Base-by-base conservation (phyloP, 768 basidiomycete species). In the Coprinopsis strossmayeri region DNA sequence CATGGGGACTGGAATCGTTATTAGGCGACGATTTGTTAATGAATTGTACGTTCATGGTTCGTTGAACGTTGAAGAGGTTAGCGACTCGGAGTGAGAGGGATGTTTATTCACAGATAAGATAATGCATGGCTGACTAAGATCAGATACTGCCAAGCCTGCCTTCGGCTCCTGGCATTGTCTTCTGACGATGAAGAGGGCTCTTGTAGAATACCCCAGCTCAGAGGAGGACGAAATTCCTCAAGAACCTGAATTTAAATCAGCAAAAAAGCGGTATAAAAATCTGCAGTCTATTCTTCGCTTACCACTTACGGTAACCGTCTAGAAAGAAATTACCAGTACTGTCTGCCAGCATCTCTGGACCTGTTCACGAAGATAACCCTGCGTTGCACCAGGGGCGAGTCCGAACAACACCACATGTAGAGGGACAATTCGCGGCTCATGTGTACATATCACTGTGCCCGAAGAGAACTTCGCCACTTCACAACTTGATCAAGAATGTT, bases 401-500 rank as follows among this genome's bases (percentile, higher is more conserved):
- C 40, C 79, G 94, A 25, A 71, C 81, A 0, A 72, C 70, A 1
- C 90, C 91, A 1, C 89, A 91, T 59, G 81, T 91, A 3, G 86
- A 91, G 11, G 94, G 94, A 0, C 91, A 94, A 59, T 94, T 79
- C 61, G 81, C 83, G 1, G 72, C 85, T 3, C 80, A 94, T 66
- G 74, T 93, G 46, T 94, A 86, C 60, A 69, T 91, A 10, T 77
- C 83, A 0, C 58, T 94, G 59, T 54, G 60, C 46, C 55, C 85
- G 24, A 63, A 67, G 41, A 68, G 60, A 32, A 61, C 57, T 26
- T 71, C 76, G 17, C 54, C 66, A 12, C 64, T 90, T 39, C 65
- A 69, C 52, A 63, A 65, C 21, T 53, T 81, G 11, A 53, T 87
- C 21, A 61, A 69, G 49, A 69, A 72, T 15, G 73, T 75, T 1